Evolutionary conservation across 2,329 filamentous ascomycete species (phyloP), one percentile per base, ranked within the genome.

Genomic region (Penicillium sp.): DNA sequence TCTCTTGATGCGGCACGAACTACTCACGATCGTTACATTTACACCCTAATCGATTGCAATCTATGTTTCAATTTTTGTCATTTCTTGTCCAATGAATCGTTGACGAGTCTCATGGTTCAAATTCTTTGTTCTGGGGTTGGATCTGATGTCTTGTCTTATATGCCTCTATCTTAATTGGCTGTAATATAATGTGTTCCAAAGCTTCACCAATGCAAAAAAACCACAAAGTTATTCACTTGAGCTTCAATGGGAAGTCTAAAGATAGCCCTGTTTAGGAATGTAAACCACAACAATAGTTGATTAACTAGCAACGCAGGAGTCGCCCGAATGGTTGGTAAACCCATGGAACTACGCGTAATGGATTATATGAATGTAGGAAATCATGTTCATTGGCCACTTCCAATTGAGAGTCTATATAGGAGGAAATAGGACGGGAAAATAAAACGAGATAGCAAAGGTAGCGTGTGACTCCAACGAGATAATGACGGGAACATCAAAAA

Each of bases 1-100:
- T 67, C 65, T 16, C 35, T 66, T 59, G 21, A 67, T 65, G 62
- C 39, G 59, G 52, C 60, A 67, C 60, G 64, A 66, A 64, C 42
- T 47, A 39, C 27, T 49, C 45, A 67, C 65, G 62, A 67, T 67
- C 65, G 24, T 62, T 67, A 65, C 49, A 52, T 8, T 31, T 49
- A 55, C 49, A 52, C 44, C 42, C 14, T 45, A 53, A 53, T 53
- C 13, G 24, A 26, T 19, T 37, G 22, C 43, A 35, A 45, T 46
- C 22, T 53, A 45, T 49, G 13, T 45, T 46, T 48, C 29, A 10
- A 7, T n/a, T 39, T 21, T 33, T 48, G 7, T 33, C 33, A 22
- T 33, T 43, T 48, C 5, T 21, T 44, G 31, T 31, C 35, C 50
- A 37, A 50, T 56, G 55, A 50, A 62, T 53, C 55, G 44, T 61